Percentiles rank a stretch among this genome's conserved stretches.
phyloP scores from a whole-genome alignment of 2,329 filamentous ascomycete species.

The Beauveria rudraprayagi region DNA sequence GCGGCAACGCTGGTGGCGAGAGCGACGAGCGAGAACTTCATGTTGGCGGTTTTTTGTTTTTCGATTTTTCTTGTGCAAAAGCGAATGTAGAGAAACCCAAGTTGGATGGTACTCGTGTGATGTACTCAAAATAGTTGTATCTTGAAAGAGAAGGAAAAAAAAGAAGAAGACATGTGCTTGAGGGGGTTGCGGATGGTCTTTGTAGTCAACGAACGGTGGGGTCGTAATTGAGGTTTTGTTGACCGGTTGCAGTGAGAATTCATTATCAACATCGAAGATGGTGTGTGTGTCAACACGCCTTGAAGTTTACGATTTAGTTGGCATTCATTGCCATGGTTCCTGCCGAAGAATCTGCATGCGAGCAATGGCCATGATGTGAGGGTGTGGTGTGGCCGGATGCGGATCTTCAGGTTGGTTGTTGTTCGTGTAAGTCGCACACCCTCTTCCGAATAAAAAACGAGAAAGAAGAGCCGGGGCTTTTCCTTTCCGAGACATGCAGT shows the following conservation, averaged over 20 bases:
- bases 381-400: too few relatives aligned
- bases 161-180: not conserved
- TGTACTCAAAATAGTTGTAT: not conserved
- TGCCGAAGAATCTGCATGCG: too few relatives aligned
- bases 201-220: conserved; percentile 5
- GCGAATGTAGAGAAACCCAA: conserved; percentile 8
- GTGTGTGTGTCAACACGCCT: not conserved
- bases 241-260: not conserved
- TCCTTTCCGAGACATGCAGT: too few relatives aligned
- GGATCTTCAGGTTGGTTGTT: too few relatives aligned
- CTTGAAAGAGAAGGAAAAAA: not conserved
- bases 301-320: too few relatives aligned
- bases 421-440: too few relatives aligned
- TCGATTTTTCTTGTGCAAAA: not conserved
- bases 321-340: too few relatives aligned
- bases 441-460: too few relatives aligned
- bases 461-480: too few relatives aligned
- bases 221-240: not conserved
- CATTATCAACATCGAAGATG: not conserved
- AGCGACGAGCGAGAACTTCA: conserved; percentile 7
- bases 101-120: not conserved
- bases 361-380: too few relatives aligned
- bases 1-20: conserved; percentile 11
- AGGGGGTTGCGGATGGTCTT: conserved; percentile 4
- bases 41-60: not conserved